Evolutionary conservation across 2,329 filamentous ascomycete species (phyloP).

Genomic region (Dichotomopilus funicola): DNA sequence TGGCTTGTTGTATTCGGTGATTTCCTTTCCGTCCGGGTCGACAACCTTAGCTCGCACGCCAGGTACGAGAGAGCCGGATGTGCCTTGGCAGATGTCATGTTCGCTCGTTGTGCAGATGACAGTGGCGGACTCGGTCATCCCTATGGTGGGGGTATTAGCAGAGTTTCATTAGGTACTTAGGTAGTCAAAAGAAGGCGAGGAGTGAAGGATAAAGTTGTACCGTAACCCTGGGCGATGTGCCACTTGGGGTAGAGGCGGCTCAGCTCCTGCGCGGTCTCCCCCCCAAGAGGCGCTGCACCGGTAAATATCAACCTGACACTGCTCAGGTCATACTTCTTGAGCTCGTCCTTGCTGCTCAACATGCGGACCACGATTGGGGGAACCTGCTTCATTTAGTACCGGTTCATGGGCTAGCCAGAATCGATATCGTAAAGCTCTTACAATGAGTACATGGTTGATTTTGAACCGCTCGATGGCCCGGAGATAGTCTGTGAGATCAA

Average conservation of each 20-base stretch:
- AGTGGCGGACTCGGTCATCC: slow-evolving; percentile 70
- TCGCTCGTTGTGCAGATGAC: slow-evolving; percentile 56
- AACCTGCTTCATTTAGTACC: slow-evolving; percentile 40
- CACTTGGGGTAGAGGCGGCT: slow-evolving; percentile 55
- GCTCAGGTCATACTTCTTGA: slow-evolving; percentile 64
- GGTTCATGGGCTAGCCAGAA: not conserved
- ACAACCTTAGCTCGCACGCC: slow-evolving; percentile 60
- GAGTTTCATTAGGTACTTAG: not conserved
- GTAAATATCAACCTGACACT: slow-evolving; percentile 61
- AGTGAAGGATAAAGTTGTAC: slow-evolving; percentile 30
- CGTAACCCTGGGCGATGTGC: slow-evolving; percentile 64
- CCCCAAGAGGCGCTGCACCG: slow-evolving; percentile 71
- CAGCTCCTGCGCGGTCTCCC: slow-evolving; percentile 63
- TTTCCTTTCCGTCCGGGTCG: slow-evolving; percentile 60
- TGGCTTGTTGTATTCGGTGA: slow-evolving; percentile 58
- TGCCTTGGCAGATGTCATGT: slow-evolving; percentile 63
- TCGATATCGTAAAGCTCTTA: slow-evolving; percentile 29
- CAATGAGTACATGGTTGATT: slow-evolving; percentile 61
- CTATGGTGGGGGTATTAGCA: slow-evolving; percentile 29
- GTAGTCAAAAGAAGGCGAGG: too few relatives aligned
- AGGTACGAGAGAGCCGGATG: slow-evolving; percentile 64
- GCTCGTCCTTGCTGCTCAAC: slow-evolving; percentile 55
- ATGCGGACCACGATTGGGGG: slow-evolving; percentile 77
- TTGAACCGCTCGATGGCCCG: slow-evolving; percentile 60
- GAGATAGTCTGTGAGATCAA: slow-evolving; percentile 63